These are phyloP conservation scores for Alternaria gansuensis DNA, from an alignment of 2,329 filamentous ascomycete genomes.

Conservation along the genomic window DNA sequence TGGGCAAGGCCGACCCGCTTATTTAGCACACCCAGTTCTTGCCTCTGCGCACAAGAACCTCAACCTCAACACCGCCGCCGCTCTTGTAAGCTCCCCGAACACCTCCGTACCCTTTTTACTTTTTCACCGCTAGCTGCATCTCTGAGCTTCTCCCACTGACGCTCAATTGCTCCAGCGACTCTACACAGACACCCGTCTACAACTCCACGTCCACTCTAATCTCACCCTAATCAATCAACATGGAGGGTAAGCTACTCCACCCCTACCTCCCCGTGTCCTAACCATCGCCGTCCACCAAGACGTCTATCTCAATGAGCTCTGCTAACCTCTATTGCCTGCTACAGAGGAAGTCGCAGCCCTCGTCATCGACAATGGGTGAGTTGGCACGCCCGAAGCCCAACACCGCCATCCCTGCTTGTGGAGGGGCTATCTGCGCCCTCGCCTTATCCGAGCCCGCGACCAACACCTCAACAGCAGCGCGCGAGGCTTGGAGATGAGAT, in stretches of 20 bases:
- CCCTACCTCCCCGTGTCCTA: conserved; percentile 28
- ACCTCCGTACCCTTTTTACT: conserved; percentile 38
- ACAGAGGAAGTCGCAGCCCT: conserved; percentile 99
- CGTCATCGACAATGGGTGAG: conserved; percentile 99
- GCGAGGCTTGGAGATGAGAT: conserved; percentile 31
- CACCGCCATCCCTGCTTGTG: conserved; percentile 50
- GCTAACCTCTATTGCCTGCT: conserved; percentile 50
- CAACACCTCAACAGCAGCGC: conserved; percentile 36
- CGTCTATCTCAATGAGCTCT: conserved; percentile 44
- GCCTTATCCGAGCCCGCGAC: conserved; percentile 35
- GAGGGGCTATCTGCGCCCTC: conserved; percentile 49
- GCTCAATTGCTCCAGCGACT: conserved; percentile 42
- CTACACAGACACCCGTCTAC: conserved; percentile 44
- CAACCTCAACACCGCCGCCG: conserved; percentile 44
- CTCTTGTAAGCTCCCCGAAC: conserved; percentile 48
- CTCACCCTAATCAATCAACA: conserved; percentile 60
- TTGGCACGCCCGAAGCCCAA: conserved; percentile 50
- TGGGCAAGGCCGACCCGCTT: conserved; percentile 54
- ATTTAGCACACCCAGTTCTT: conserved; percentile 54
- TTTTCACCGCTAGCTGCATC: conserved; percentile 33
- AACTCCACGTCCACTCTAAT: conserved; percentile 48
- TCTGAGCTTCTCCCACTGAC: conserved; percentile 40
- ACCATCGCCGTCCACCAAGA: conserved; percentile 32
- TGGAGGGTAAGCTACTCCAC: conserved; percentile 71
- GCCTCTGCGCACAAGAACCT: conserved; percentile 53